phyloP scores from a whole-genome alignment of 176 grass and related monocot species.

The Saccharum officinarum region DNA sequence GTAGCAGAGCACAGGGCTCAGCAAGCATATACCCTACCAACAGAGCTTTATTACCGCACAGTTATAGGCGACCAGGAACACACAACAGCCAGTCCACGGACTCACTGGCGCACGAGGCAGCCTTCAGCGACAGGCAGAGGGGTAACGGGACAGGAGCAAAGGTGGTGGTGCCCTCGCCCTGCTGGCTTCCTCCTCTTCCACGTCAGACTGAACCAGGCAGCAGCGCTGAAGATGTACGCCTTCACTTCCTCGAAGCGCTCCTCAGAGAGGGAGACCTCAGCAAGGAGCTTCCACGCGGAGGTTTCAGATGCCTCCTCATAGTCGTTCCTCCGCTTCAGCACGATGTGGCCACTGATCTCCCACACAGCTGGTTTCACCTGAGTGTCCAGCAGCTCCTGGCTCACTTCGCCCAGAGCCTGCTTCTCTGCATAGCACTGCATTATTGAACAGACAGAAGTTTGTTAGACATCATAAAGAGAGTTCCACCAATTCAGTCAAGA shows the following conservation, averaged over 20 bases:
- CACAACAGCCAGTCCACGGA: background rate
- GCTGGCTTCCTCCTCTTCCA: constrained; percentile 22
- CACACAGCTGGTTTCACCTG: constrained; percentile 97
- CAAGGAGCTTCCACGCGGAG: constrained; percentile 77
- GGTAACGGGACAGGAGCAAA: constrained; percentile 14
- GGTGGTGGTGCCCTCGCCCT: constrained; percentile 11
- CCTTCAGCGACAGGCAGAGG: constrained; percentile 60
- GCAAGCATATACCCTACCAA: constrained; percentile 11
- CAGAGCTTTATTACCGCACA: constrained; percentile 37
- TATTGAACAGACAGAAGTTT: background rate
- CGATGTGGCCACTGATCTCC: constrained; percentile 99
- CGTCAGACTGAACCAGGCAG: constrained; percentile 45
- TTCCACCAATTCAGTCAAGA: background rate
- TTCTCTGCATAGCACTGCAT: constrained; percentile 95
- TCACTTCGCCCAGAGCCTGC: constrained; percentile 89
- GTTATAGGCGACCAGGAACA: constrained; percentile 18
- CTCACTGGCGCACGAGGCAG: constrained; percentile 77
- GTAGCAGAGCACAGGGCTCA: constrained; percentile 5
- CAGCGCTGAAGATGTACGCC: constrained; percentile 75
- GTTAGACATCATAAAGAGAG: background rate
- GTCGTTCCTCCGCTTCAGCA: constrained; percentile 79
- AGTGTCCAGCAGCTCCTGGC: constrained; percentile 87
- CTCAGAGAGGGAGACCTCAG: constrained; percentile 91
- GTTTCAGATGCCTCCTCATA: constrained; percentile 84
- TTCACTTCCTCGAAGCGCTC: constrained; percentile 90